phyloP scores from a whole-genome alignment of 495 filamentous ascomycete species.

The Terfezia boudieri region DNA sequence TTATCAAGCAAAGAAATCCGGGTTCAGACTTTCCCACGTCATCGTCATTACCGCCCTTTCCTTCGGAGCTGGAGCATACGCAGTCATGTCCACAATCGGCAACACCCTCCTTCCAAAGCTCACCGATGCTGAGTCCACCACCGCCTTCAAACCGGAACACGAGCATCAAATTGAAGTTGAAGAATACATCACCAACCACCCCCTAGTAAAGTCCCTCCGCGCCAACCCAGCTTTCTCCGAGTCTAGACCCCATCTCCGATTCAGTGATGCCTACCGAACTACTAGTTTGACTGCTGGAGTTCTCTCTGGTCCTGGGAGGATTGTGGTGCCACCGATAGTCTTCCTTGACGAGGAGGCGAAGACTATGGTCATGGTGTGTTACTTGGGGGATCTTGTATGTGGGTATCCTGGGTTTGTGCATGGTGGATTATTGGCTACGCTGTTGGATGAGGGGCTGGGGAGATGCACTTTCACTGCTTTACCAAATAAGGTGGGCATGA shows the following conservation, averaged over 20 bases:
- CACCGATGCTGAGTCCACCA: conserved; percentile 44
- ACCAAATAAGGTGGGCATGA: conserved; percentile 74
- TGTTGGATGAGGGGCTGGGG: conserved; percentile 73
- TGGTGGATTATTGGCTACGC: conserved; percentile 72
- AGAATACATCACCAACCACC: conserved; percentile 50
- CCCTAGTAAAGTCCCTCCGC: conserved; percentile 43
- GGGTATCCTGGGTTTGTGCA: conserved; percentile 86
- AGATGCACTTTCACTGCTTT: conserved; percentile 78
- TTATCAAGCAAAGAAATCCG: too few species aligned
- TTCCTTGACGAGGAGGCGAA: conserved; percentile 54
- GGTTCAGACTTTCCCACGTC: too few species aligned
- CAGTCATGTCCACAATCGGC: not conserved
- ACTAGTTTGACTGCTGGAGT: conserved; percentile 70
- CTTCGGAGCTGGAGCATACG: not conserved
- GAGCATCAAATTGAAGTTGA: conserved; percentile 41
- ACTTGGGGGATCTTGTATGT: conserved; percentile 62
- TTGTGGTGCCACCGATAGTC: conserved; percentile 61
- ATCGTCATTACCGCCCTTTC: not conserved
- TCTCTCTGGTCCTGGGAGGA: conserved; percentile 42
- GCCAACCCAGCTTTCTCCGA: conserved; percentile 44
- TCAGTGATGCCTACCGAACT: conserved; percentile 38
- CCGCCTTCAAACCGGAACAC: conserved; percentile 35
- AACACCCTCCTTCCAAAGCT: not conserved
- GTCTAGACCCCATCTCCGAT: conserved; percentile 67
- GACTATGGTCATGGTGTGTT: conserved; percentile 48